Percentiles rank a stretch among this genome's conserved stretches.
These are phyloP conservation scores for Hansenula anomala DNA, from an alignment of 1,139 yeast species.

Conservation along the genomic window DNA sequence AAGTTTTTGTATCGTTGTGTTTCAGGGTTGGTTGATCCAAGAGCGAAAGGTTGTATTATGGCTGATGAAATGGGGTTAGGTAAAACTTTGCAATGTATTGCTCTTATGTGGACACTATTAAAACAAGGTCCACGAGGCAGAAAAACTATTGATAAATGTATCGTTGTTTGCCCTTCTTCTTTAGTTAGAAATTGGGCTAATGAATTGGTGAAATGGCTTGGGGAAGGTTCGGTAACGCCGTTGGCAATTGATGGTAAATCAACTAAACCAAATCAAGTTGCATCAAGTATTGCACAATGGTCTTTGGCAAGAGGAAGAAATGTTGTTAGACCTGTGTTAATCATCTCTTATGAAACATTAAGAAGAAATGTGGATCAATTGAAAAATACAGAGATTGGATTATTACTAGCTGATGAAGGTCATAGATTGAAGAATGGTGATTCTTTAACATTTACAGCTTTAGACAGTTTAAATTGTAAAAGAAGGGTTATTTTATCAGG, in stretches of 20 bases:
- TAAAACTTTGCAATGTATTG: constrained; percentile 87
- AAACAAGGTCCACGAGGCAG: constrained; percentile 89
- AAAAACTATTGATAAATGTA: constrained; percentile 81
- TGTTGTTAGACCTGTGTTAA: constrained; percentile 88
- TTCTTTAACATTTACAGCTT: constrained; percentile 84
- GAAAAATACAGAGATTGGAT: constrained; percentile 77
- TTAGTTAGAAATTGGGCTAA: constrained; percentile 97
- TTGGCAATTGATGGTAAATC: constrained; percentile 89
- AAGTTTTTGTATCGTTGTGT: constrained; percentile 86
- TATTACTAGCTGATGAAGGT: constrained; percentile 93
- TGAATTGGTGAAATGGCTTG: constrained; percentile 93
- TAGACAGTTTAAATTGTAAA: constrained; percentile 76
- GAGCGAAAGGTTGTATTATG: constrained; percentile 96
- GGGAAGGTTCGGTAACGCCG: constrained; percentile 84
- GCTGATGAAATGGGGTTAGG: constrained; percentile 99
- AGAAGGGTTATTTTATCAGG: constrained; percentile 93
- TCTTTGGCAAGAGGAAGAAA: constrained; percentile 84
- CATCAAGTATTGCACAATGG: constrained; percentile 75
- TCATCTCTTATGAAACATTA: constrained; percentile 92
- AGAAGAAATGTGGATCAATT: constrained; percentile 80
- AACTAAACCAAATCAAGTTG: constrained; percentile 63
- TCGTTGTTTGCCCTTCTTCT: constrained; percentile 94
- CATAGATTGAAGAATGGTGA: constrained; percentile 94
- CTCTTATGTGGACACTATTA: constrained; percentile 90
- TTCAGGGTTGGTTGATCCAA: constrained; percentile 78